phyloP scores from a whole-genome alignment of 306 rosid genomes.

The Trifolium pratense region DNA sequence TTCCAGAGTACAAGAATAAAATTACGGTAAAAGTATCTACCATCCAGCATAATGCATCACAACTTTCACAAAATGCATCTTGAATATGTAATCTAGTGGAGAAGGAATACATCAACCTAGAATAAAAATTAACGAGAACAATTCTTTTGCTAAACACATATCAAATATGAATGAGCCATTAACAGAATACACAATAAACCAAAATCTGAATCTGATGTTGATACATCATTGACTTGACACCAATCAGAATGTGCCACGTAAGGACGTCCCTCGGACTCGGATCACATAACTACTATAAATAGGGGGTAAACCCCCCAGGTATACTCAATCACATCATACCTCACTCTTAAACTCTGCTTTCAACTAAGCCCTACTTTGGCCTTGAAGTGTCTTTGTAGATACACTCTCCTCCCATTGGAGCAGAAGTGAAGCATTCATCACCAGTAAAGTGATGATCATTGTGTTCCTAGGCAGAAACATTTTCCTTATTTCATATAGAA shows the following conservation, averaged over 20 bases:
- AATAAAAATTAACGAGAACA: background rate
- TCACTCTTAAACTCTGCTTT: no score
- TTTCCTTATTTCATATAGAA: background rate
- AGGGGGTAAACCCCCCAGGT: background rate
- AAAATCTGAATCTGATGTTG: no score
- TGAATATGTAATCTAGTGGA: no score
- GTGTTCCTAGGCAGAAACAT: background rate
- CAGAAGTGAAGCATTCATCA: background rate
- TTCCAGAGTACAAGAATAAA: background rate
- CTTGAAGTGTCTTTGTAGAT: background rate
- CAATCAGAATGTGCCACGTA: background rate
- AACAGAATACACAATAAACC: background rate
- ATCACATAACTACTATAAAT: background rate
- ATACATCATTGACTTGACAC: background rate
- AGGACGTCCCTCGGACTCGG: background rate
- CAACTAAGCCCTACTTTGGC: background rate
- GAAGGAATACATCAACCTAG: no score
- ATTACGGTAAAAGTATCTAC: background rate
- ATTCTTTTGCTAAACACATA: background rate
- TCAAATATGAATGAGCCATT: no score
- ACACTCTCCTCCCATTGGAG: background rate
- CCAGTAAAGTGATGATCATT: background rate
- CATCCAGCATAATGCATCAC: conserved; percentile 25
- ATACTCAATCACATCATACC: background rate
- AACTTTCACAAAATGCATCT: background rate